Evolutionary conservation across 192 early-diverging fungal species (phyloP).

Genomic region (Diversispora epigaea): DNA sequence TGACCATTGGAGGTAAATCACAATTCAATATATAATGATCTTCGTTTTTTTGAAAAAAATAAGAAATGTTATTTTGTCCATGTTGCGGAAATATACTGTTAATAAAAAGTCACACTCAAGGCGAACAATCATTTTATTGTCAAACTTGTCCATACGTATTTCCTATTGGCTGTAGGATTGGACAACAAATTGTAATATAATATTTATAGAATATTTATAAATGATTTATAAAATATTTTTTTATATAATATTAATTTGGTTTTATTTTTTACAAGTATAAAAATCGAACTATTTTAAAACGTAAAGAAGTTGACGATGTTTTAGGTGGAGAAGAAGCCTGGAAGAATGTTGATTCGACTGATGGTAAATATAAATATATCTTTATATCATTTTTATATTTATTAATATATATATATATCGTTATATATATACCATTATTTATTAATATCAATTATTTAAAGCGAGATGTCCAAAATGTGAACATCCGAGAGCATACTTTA

Average conservation of each 20-base stretch:
- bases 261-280: conserved; percentile 5
- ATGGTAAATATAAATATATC: conserved; percentile 42
- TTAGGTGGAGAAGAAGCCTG: conserved; percentile 88
- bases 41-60: background rate
- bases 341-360: conserved; percentile 77
- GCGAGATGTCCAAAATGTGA: conserved; percentile 67
- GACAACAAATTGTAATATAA: background rate
- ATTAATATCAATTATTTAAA: conserved; percentile 28
- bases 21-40: too few relatives aligned
- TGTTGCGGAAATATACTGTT: conserved; percentile 83
- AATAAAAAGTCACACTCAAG: conserved; percentile 57
- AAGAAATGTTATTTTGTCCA: conserved; percentile 84
- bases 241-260: background rate
- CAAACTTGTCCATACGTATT: conserved; percentile 88
- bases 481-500: conserved; percentile 72
- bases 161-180: conserved; percentile 57
- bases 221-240: background rate
- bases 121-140: conserved; percentile 70
- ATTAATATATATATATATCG: background rate
- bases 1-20: too few relatives aligned
- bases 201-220: background rate
- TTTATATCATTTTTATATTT: background rate
- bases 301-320: conserved; percentile 91
- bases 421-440: background rate
- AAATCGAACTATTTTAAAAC: conserved; percentile 57